These are phyloP conservation scores for Verticillium nonalfalfae DNA, from an alignment of 2,329 filamentous ascomycete genomes.

Conservation along the genomic window DNA sequence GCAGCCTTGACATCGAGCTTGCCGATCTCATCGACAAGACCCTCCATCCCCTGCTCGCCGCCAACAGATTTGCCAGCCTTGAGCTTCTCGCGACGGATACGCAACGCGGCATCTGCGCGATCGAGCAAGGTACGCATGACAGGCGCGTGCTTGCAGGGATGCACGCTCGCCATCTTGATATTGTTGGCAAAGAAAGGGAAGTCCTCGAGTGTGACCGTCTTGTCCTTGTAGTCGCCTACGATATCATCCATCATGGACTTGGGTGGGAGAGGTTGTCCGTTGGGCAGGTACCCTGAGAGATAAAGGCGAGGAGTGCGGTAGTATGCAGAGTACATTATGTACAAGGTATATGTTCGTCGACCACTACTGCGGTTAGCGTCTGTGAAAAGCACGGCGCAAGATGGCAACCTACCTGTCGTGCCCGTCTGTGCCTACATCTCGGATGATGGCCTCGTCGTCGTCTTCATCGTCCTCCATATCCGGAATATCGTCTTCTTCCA, in stretches of 20 bases:
- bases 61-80: conserved; percentile 48
- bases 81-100: conserved; percentile 79
- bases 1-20: conserved; percentile 52
- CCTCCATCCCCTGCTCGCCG: conserved; percentile 64
- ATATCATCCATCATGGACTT: conserved; percentile 95
- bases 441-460: conserved; percentile 93
- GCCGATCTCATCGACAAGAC: conserved; percentile 74
- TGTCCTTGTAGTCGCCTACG: conserved; percentile 94
- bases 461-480: conserved; percentile 99
- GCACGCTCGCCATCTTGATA: conserved; percentile 93
- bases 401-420: conserved; percentile 33
- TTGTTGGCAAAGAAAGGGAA: conserved; percentile 90
- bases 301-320: conserved; percentile 95
- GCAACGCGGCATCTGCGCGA: conserved; percentile 87
- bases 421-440: conserved; percentile 53
- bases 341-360: conserved; percentile 90
- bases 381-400: no score
- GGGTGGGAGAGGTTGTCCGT: conserved; percentile 74
- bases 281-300: conserved; percentile 79
- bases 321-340: conserved; percentile 96
- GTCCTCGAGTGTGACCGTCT: conserved; percentile 96
- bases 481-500: conserved; percentile 77
- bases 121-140: conserved; percentile 98
- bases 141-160: conserved; percentile 93
- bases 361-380: conserved; percentile 43